phyloP scores from a whole-genome alignment of 2,329 filamentous ascomycete species.

The Leptographium radiaticola region DNA sequence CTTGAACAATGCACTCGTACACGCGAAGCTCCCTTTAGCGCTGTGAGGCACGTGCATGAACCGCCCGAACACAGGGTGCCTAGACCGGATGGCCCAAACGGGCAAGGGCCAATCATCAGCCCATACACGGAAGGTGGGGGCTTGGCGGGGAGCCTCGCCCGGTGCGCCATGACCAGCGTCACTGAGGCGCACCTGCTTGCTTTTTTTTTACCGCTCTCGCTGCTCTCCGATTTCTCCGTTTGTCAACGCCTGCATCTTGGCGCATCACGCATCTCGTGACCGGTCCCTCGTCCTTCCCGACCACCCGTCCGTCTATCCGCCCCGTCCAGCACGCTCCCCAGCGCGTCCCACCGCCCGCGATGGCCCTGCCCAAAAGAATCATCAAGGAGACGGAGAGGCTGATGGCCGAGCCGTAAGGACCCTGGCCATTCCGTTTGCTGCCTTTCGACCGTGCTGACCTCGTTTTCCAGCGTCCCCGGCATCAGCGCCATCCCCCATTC shows the following conservation, averaged over 20 bases:
- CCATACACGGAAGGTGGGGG: background rate
- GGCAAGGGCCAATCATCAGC: background rate
- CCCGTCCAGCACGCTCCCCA: background rate
- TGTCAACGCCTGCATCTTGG: too few species aligned
- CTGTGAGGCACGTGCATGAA: too few species aligned
- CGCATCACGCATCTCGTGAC: background rate
- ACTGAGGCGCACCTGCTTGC: background rate
- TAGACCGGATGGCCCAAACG: background rate
- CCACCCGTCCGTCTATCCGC: background rate
- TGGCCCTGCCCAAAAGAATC: conserved; percentile 89
- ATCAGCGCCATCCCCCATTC: conserved; percentile 94
- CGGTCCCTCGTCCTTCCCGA: background rate
- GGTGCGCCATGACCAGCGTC: background rate
- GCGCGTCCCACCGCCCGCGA: conserved; percentile 14
- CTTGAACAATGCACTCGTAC: background rate
- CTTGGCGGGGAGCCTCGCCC: conserved; percentile 1
- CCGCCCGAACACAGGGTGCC: background rate
- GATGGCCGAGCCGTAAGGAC: conserved; percentile 81
- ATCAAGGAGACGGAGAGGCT: conserved; percentile 97
- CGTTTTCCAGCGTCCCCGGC: conserved; percentile 61
- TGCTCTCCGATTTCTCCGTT: background rate
- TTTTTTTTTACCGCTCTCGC: background rate
- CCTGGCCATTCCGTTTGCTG: background rate
- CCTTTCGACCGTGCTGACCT: background rate
- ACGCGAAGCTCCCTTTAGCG: background rate